A percentile compares a stretch with the other conserved stretches of the same genome.
Conservation (phyloP, 805 yeast genomes). For the Cyberlindnera euphorbiiphila region DNA sequence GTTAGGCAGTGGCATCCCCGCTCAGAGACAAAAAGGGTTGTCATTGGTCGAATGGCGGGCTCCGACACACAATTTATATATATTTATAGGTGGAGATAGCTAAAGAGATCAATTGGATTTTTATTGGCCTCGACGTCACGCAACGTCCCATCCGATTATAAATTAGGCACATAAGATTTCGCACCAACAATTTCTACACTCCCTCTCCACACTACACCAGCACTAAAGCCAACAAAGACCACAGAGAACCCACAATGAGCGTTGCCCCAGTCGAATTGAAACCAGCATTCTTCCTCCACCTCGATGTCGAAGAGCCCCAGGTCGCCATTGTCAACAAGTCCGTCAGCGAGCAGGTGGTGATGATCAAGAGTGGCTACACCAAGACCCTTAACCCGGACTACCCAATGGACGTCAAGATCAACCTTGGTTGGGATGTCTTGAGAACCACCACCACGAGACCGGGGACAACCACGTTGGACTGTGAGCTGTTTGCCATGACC, state of each 20-base stretch:
- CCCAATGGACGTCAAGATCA: slow-evolving; percentile 37
- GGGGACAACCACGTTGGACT: slow-evolving; percentile 40
- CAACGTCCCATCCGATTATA: too few species aligned
- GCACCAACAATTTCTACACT: too few species aligned
- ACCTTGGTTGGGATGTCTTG: slow-evolving; percentile 47
- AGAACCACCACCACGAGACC: slow-evolving; percentile 29
- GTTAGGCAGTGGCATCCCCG: too few species aligned
- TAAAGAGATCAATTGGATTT: too few species aligned
- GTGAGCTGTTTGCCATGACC: slow-evolving; percentile 45
- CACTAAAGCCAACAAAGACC: too few species aligned
- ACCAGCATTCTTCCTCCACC: slow-evolving; percentile 37
- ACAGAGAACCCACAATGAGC: slow-evolving; percentile 9
- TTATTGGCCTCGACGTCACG: too few species aligned
- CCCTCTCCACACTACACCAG: too few species aligned
- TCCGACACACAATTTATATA: too few species aligned
- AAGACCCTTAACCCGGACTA: slow-evolving; percentile 33
- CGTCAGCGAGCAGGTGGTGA: slow-evolving; percentile 29
- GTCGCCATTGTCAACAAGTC: slow-evolving; percentile 28
- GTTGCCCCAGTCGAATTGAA: slow-evolving; percentile 20
- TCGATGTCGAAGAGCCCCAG: slow-evolving; percentile 33
- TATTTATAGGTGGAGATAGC: too few species aligned
- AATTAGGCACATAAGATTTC: too few species aligned
- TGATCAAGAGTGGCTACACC: slow-evolving; percentile 33
- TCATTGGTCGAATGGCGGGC: too few species aligned
- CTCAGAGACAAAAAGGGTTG: too few species aligned